These are phyloP conservation scores for Kazachstania africana DNA, from an alignment of 805 yeast species.

Conservation along the genomic window DNA sequence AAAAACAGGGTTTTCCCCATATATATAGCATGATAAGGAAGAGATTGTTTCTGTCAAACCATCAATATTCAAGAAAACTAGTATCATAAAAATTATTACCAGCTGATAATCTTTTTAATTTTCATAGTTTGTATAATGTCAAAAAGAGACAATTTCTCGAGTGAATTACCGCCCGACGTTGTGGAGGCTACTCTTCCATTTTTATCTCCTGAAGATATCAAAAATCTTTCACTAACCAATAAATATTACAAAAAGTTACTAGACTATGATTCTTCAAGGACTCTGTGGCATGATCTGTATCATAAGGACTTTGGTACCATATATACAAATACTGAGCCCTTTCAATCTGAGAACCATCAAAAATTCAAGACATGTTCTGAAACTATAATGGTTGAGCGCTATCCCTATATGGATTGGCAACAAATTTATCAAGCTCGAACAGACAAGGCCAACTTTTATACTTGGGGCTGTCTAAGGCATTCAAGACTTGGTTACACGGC, in stretches of 20 bases:
- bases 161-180: conserved; percentile 23
- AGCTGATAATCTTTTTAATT: too few relatives aligned
- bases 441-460: conserved; percentile 13
- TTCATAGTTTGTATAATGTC: too few relatives aligned
- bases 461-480: conserved; percentile 26
- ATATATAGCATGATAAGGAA: too few relatives aligned
- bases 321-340: conserved; percentile 22
- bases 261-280: conserved; percentile 15
- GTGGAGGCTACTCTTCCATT: conserved; percentile 21
- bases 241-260: conserved; percentile 21
- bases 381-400: conserved; percentile 11
- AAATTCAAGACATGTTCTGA: conserved; percentile 20
- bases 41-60: too few relatives aligned
- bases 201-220: conserved; percentile 18
- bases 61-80: too few relatives aligned
- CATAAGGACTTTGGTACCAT: conserved; percentile 19
- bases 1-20: too few relatives aligned
- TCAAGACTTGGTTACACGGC: conserved; percentile 24
- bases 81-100: too few relatives aligned
- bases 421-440: conserved; percentile 16
- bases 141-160: too few relatives aligned
- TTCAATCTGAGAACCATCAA: conserved; percentile 8
- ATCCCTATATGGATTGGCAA: conserved; percentile 16
- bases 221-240: conserved; percentile 22
- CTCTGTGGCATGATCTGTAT: conserved; percentile 24